Conservation (phyloP, 495 filamentous ascomycete genomes). For the Corynascus novoguineensis region DNA sequence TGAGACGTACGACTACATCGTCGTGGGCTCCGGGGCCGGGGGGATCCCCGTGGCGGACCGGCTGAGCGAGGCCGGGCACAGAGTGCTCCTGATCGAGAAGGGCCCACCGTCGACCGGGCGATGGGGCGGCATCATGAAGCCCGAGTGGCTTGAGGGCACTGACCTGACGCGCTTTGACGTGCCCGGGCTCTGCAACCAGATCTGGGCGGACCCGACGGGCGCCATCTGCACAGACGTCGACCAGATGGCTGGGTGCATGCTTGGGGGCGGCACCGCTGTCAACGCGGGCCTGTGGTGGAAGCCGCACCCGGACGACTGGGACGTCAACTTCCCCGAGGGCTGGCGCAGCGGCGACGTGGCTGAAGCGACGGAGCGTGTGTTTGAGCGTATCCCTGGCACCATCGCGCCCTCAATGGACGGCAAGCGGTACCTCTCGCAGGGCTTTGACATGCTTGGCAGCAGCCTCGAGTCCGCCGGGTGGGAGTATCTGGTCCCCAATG, state of each 20-base stretch:
- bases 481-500: constrained; percentile 54
- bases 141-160: constrained; percentile 58
- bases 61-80: constrained; percentile 55
- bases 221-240: constrained; percentile 60
- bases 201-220: constrained; percentile 54
- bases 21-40: constrained; percentile 57
- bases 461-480: constrained; percentile 54
- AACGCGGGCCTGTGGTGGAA: constrained; percentile 57
- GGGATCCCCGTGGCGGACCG: constrained; percentile 59
- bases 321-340: constrained; percentile 62
- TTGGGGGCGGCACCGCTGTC: constrained; percentile 66
- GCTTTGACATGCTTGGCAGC: constrained; percentile 52
- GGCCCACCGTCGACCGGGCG: constrained; percentile 53
- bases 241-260: constrained; percentile 66
- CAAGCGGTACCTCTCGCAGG: constrained; percentile 57
- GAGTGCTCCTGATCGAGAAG: constrained; percentile 57
- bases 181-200: constrained; percentile 64
- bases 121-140: constrained; percentile 51
- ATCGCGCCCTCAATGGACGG: constrained; percentile 59
- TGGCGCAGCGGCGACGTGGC: constrained; percentile 62
- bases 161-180: constrained; percentile 68
- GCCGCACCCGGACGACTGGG: constrained; percentile 53
- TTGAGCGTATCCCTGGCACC: constrained; percentile 63
- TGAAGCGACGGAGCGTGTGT: constrained; percentile 53
- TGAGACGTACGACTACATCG: constrained; percentile 57